Conservation (phyloP, 257 asterid species). For the Anisodus acutangulus region DNA sequence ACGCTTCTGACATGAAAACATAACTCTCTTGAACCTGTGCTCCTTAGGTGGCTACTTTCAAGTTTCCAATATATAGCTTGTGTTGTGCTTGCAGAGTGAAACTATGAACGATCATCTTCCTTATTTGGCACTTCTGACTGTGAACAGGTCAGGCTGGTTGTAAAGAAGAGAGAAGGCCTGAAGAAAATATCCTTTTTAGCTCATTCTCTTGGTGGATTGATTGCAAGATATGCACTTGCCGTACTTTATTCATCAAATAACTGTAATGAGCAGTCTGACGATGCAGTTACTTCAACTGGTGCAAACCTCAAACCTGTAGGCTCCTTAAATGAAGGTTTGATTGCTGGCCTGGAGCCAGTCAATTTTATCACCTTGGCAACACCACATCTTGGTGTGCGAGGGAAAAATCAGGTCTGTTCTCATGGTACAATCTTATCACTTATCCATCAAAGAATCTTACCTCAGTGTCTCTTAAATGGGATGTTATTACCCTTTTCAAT, state of each 20-base stretch:
- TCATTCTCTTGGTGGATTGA: constrained; percentile 86
- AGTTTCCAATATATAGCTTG: constrained; percentile 20
- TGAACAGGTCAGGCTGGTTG: constrained; percentile 65
- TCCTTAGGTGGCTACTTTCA: constrained; percentile 14
- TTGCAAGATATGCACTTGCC: constrained; percentile 79
- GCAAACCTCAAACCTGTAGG: constrained; percentile 37
- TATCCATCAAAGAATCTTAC: background rate
- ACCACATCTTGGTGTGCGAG: constrained; percentile 91
- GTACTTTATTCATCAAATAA: constrained; percentile 54
- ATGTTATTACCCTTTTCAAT: background rate
- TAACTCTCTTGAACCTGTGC: background rate
- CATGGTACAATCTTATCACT: constrained; percentile 12
- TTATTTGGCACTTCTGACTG: background rate
- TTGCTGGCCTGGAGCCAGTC: constrained; percentile 80
- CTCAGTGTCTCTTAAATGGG: background rate
- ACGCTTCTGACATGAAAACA: background rate
- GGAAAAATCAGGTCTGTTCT: constrained; percentile 73
- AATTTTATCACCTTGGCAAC: constrained; percentile 83
- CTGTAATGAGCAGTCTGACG: constrained; percentile 37
- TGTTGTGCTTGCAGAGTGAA: constrained; percentile 16
- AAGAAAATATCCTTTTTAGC: constrained; percentile 82
- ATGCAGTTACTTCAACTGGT: constrained; percentile 38
- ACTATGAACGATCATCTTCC: background rate
- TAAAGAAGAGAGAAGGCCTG: constrained; percentile 60
- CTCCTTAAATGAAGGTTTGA: constrained; percentile 50